Base-by-base conservation (phyloP, 768 basidiomycete genomes). In the Tremella mesenterica region DNA sequence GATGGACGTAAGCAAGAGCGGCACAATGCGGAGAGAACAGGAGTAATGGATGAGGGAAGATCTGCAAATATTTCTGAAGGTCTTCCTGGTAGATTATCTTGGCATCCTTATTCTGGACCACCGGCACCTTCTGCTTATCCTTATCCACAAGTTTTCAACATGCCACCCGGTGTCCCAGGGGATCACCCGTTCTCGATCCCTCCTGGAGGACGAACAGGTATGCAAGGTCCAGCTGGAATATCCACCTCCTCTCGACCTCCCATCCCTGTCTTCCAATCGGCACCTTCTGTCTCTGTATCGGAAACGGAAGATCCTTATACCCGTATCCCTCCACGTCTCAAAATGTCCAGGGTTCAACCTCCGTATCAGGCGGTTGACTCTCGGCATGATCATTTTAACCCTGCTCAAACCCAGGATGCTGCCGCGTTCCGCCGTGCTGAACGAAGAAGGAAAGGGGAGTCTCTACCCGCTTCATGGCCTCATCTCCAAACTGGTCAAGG, bases 381-480 rank as follows among this genome's bases (percentile, higher is more conserved):
- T n/a, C n/a, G n/a, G n/a, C n/a, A n/a, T n/a, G n/a, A n/a, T n/a
- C n/a, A n/a, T n/a, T n/a, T n/a, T n/a, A n/a, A n/a, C n/a, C 44
- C 23, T 14, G 18, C 7, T 44, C 25, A 38, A 43, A n/a, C 26
- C 23, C 18, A 5, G 33, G 20, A 14, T 18, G 36, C 14, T 26
- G 7, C 38, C 27, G 39, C n/a, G 9, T n/a, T 36, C 16, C 21
- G 31, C 6, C 28, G 25, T 4, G 30, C 26, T 20, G 52, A 53
- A 9, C 44, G 52, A n/a, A 25, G 20, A 16, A 30, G 34, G 3
- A 53, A 53, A 30, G 13, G 44, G 14, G 52, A 53, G 25, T 44
- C 39, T 38, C 23, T 53, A 25, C 52, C 52, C 10, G 43, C 52
- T 4, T 31, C 38, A 20, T 53, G 52, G 52, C 45, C 45, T 26